These are phyloP conservation scores for Colletotrichum tofieldiae DNA, from an alignment of 2,329 filamentous ascomycete species.

Conservation along the genomic window DNA sequence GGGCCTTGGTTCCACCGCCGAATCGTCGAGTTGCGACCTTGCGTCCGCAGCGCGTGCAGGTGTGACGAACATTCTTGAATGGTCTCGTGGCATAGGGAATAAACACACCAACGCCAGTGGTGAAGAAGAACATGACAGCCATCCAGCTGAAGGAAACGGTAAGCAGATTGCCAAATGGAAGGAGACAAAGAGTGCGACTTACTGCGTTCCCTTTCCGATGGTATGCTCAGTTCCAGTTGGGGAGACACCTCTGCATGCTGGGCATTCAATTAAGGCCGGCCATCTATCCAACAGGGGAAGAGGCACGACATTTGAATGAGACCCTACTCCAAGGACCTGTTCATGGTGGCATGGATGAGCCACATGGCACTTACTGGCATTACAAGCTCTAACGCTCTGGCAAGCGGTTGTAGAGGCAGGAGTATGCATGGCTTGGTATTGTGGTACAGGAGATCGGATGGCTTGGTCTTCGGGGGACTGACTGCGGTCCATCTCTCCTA, in stretches of 20 bases:
- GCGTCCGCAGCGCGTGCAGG: slow-evolving; percentile 37
- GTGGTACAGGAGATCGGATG: slow-evolving; percentile 27
- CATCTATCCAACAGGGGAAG: slow-evolving; percentile 29
- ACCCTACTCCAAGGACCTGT: not conserved
- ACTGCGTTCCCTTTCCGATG: slow-evolving; percentile 41
- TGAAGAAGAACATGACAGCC: slow-evolving; percentile 40
- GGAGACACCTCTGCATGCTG: slow-evolving; percentile 30
- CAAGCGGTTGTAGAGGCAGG: slow-evolving; percentile 16
- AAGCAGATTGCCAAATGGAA: not conserved
- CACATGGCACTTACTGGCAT: slow-evolving; percentile 7
- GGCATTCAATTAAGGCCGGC: slow-evolving; percentile 39
- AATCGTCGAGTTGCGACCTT: slow-evolving; percentile 33
- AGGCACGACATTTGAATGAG: slow-evolving; percentile 34
- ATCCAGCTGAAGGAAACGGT: slow-evolving; percentile 24
- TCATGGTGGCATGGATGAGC: slow-evolving; percentile 8
- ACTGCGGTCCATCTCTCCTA: slow-evolving; percentile 21
- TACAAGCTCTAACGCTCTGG: not conserved
- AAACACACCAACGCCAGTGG: slow-evolving; percentile 36
- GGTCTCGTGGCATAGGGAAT: slow-evolving; percentile 35
- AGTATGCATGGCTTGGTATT: slow-evolving; percentile 29
- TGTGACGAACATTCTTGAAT: slow-evolving; percentile 40
- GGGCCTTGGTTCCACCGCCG: slow-evolving; percentile 34
- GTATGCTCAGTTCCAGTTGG: slow-evolving; percentile 30
- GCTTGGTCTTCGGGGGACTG: slow-evolving; percentile 18
- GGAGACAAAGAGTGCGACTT: not conserved